These are phyloP conservation scores for Tieghemostelium lacteum DNA, from an alignment of 78 protist genomes.

Conservation along the genomic window DNA sequence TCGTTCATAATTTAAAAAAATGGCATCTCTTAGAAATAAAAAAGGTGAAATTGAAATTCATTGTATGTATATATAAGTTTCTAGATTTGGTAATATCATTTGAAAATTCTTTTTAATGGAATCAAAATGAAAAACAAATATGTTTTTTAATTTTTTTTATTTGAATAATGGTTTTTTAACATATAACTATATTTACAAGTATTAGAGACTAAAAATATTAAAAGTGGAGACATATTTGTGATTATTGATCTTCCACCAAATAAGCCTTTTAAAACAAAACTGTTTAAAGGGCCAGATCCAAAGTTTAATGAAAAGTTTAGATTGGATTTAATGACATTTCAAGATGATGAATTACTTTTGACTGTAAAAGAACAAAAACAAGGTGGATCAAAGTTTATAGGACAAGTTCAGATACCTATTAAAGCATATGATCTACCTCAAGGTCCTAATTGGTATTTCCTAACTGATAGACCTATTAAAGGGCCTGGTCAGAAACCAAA, in stretches of 20 bases:
- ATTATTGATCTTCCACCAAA: conserved; percentile 71
- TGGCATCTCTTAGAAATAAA: conserved; percentile 74
- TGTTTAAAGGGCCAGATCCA: conserved; percentile 73
- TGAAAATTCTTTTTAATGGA: not conserved
- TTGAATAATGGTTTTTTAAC: not conserved
- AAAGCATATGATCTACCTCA: conserved; percentile 39
- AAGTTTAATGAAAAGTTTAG: conserved; percentile 54
- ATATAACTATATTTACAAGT: conserved; percentile 2
- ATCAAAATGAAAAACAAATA: too few relatives aligned
- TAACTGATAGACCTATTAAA: conserved; percentile 41
- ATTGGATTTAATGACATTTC: conserved; percentile 73
- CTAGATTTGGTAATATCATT: too few relatives aligned
- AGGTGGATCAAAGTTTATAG: conserved; percentile 68
- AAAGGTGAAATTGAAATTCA: conserved; percentile 67
- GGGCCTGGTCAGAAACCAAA: conserved; percentile 44
- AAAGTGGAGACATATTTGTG: conserved; percentile 39
- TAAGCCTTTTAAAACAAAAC: conserved; percentile 63
- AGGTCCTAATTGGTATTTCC: conserved; percentile 46
- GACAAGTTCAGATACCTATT: conserved; percentile 63
- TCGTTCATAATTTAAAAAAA: not conserved
- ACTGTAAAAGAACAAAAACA: conserved; percentile 48
- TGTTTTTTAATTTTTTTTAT: too few relatives aligned
- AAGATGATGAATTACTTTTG: conserved; percentile 62
- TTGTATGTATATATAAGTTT: conserved; percentile 49
- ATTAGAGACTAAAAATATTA: conserved; percentile 46